Evolutionary conservation across 73 alveolate genomes (phyloP).

Genomic region (Blepharisma stoltei): DNA sequence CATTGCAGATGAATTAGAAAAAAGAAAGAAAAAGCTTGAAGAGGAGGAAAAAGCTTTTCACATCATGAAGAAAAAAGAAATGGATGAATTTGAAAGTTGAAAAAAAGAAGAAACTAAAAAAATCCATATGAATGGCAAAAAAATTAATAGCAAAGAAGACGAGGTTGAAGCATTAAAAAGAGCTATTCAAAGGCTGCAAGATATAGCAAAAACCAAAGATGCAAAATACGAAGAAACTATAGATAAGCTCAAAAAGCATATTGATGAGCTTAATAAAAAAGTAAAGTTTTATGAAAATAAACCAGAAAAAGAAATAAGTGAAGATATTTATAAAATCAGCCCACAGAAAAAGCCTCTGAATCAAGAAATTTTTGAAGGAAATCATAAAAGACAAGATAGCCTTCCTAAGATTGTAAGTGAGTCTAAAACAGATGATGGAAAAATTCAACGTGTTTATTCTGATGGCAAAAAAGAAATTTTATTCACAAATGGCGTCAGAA

Average conservation of each 20-base stretch:
- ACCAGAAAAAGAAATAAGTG: not conserved
- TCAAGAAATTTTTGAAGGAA: not conserved
- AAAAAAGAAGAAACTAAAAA: constrained; percentile 6
- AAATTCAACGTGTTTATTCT: not conserved
- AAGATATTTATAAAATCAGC: constrained; percentile 1
- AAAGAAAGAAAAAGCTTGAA: not conserved
- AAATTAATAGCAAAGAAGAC: not conserved
- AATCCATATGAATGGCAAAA: not conserved
- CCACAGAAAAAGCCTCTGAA: not conserved
- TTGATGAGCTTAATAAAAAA: not conserved
- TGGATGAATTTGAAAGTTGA: not conserved
- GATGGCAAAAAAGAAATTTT: constrained; percentile 24
- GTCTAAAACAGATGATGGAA: not conserved
- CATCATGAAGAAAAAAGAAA: not conserved
- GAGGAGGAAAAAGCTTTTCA: not conserved
- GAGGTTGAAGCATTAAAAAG: not conserved
- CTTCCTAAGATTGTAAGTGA: not conserved
- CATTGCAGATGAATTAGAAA: not conserved
- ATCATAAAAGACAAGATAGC: not conserved
- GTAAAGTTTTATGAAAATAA: not conserved
- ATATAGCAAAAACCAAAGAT: not conserved
- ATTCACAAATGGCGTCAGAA: constrained; percentile 47
- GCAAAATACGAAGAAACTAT: not conserved
- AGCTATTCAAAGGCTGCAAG: not conserved
- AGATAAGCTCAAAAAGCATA: constrained; percentile 12